Percentiles rank a stretch among this genome's conserved stretches.
Conservation (phyloP, 2,329 filamentous ascomycete species). For the Fusarium albidum region DNA sequence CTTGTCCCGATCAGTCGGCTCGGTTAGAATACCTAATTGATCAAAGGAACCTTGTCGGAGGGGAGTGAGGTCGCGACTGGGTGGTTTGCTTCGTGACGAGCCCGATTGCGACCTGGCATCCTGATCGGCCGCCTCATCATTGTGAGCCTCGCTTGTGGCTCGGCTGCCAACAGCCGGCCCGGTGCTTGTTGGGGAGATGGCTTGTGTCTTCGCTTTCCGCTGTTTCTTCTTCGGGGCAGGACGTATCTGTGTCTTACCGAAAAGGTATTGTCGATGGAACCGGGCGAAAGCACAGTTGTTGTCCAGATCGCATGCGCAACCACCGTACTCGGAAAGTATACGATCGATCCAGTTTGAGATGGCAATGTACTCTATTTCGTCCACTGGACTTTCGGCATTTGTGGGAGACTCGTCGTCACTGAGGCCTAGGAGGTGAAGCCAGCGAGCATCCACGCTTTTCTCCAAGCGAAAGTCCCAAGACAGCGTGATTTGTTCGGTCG, state of each 20-base stretch:
- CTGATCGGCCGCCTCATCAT: conserved; percentile 62
- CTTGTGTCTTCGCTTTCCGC: conserved; percentile 62
- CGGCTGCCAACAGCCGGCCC: conserved; percentile 70
- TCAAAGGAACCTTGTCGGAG: conserved; percentile 67
- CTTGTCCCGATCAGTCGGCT: conserved; percentile 72
- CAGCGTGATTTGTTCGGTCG: conserved; percentile 69
- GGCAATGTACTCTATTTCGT: conserved; percentile 66
- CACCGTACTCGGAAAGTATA: conserved; percentile 80
- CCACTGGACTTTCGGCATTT: conserved; percentile 62
- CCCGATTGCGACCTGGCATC: conserved; percentile 57
- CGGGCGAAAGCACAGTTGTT: conserved; percentile 70
- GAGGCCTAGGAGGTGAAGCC: conserved; percentile 67
- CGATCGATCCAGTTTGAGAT: conserved; percentile 72
- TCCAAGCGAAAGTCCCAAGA: conserved; percentile 74
- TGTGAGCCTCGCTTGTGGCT: conserved; percentile 68
- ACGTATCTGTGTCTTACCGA: conserved; percentile 53
- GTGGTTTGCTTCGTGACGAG: conserved; percentile 69
- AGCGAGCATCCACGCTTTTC: conserved; percentile 61
- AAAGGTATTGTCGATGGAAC: conserved; percentile 67
- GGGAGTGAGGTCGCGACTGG: conserved; percentile 72
- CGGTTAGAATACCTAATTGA: conserved; percentile 67
- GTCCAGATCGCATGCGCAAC: conserved; percentile 76
- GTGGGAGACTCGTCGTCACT: conserved; percentile 63
- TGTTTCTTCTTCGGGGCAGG: conserved; percentile 57
- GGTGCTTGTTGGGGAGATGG: conserved; percentile 69